These are phyloP conservation scores for Vaccinium vitisidaea DNA, from an alignment of 148 eudicot genomes.

Conservation along the genomic window DNA sequence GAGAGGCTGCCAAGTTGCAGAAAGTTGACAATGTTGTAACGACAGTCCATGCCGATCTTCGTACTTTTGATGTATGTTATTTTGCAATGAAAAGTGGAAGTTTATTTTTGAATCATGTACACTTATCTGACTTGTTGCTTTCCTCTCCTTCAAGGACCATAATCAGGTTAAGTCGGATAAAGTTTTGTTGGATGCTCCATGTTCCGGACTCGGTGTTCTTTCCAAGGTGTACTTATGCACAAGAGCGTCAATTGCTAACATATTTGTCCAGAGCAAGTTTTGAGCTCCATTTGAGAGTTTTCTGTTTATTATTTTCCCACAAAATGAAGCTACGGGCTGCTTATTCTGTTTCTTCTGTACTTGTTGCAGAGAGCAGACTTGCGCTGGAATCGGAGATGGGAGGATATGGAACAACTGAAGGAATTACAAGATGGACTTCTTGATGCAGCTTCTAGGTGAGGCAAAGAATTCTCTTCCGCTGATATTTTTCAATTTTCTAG, in stretches of 20 bases:
- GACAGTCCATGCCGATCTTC: constrained; percentile 78
- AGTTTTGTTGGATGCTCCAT: constrained; percentile 93
- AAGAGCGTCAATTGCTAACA: background rate
- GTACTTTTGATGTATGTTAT: constrained; percentile 56
- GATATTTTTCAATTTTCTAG: background rate
- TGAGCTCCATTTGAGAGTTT: too few relatives aligned
- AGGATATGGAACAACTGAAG: constrained; percentile 90
- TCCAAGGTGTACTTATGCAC: constrained; percentile 59
- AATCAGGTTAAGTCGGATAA: constrained; percentile 47
- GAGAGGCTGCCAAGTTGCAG: constrained; percentile 83
- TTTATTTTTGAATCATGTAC: background rate
- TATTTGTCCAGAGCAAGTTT: too few relatives aligned
- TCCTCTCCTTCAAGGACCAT: constrained; percentile 35
- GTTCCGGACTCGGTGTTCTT: constrained; percentile 95
- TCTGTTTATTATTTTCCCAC: background rate
- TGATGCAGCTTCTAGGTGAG: constrained; percentile 85
- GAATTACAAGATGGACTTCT: constrained; percentile 78
- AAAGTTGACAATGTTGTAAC: constrained; percentile 61
- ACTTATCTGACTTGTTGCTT: constrained; percentile 14
- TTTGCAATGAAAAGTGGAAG: background rate
- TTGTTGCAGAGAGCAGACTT: constrained; percentile 79
- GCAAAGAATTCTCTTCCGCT: constrained; percentile 18
- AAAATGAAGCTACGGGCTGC: background rate
- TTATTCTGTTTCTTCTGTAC: constrained; percentile 7
- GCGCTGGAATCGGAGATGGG: constrained; percentile 89